Base-by-base conservation (phyloP, 1,284 basidiomycete genomes). In the Ganoderma boninense region DNA sequence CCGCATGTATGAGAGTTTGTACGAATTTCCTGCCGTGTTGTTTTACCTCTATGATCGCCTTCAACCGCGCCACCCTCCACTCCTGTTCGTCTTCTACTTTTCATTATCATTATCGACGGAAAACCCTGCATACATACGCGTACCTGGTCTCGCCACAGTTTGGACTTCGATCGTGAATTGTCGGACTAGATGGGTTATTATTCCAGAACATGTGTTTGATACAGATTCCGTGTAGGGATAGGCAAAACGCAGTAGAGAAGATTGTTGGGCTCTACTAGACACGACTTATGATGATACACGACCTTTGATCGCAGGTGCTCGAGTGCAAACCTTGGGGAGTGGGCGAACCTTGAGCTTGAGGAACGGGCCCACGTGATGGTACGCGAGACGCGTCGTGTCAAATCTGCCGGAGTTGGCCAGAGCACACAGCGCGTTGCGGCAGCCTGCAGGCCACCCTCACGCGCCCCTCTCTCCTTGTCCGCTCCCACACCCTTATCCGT, bases 91-190 rank as follows among this genome's bases (percentile, higher is more conserved):
- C 52, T 40, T 10, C 18, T 44, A 52, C 35, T 23, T 46, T 63
- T 43, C 44, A 26, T n/a, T 69, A 69, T 69, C 68, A 69, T 69
- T 69, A 69, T 69, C 35, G 49, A 26, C 26, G 49, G 64, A 49
- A 35, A 65, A 54, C 26, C 46, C 52, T 66, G 60, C 64, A 56
- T 42, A 63, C 54, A 59, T 38, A n/a, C 52, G 23, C 38, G 43
- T 63, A 26, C 54, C 52, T 46, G 14, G 38, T 38, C 40, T 56
- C 42, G 52, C 35, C 49, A 40, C 42, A 62, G 40, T 23, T 32
- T 44, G 38, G 66, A 56, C 52, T 44, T 26, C 13, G 49, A 52
- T 52, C 23, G 13, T 43, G 29, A n/a, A 44, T 44, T 64, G 56
- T 64, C 26, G 54, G 67, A 64, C 29, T 56, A 61, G 66, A 23